phyloP scores from a whole-genome alignment of 306 rosid species.

The Erythrophleum fordii region DNA sequence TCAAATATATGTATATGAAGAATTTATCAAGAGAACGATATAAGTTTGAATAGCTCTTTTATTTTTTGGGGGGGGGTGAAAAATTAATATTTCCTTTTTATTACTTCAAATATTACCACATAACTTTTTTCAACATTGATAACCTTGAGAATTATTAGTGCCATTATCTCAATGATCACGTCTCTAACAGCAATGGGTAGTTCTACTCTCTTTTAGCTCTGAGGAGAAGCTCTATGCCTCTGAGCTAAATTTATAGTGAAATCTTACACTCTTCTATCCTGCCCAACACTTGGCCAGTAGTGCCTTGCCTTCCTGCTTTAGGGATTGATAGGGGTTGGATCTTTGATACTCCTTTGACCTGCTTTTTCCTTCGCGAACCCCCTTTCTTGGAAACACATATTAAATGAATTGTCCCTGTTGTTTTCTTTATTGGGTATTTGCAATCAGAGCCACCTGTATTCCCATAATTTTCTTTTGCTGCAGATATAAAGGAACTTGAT shows the following conservation, averaged over 20 bases:
- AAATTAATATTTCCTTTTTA: background rate
- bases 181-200: background rate
- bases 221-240: background rate
- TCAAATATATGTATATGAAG: background rate
- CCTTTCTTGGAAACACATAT: background rate
- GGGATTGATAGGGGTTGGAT: background rate
- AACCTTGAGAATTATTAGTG: background rate
- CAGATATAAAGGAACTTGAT: constrained; percentile 86
- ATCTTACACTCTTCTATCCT: background rate
- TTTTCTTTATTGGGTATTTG: background rate
- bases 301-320: background rate
- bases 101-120: background rate
- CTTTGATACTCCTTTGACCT: background rate
- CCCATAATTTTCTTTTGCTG: constrained; percentile 34
- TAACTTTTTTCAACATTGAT: background rate
- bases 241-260: background rate
- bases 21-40: background rate
- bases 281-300: background rate
- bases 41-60: background rate
- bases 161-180: background rate
- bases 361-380: background rate
- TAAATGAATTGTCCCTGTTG: background rate
- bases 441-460: background rate
- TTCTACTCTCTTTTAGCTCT: background rate
- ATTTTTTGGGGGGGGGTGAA: too few relatives aligned